phyloP scores from a whole-genome alignment of 73 alveolate genomes.

The Paramecium sexaurelia region DNA sequence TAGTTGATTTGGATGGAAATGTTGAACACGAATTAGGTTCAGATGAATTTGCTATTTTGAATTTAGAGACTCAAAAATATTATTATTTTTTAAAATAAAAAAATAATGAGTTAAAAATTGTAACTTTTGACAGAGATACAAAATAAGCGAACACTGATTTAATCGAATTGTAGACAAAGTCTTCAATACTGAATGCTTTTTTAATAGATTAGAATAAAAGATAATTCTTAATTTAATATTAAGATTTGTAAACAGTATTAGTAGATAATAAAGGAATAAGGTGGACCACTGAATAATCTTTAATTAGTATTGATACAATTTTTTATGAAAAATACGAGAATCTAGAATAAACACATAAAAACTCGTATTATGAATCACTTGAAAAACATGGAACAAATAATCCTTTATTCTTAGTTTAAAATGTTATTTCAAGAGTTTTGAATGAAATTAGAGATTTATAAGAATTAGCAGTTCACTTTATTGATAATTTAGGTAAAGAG shows the following conservation, averaged over 20 bases:
- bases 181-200: not conserved
- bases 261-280: not conserved
- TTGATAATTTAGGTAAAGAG: not conserved
- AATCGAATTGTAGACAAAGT: not conserved
- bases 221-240: not conserved
- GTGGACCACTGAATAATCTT: conserved; percentile 44
- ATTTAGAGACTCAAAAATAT: conserved; percentile 13
- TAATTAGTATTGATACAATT: not conserved
- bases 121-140: conserved; percentile 1
- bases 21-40: not conserved
- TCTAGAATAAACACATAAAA: conserved; percentile 31
- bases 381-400: not conserved
- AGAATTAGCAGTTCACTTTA: not conserved
- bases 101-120: not conserved
- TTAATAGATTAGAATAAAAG: not conserved
- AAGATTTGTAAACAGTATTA: not conserved
- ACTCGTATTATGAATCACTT: conserved; percentile 39
- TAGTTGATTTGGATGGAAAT: not conserved
- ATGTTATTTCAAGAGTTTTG: not conserved
- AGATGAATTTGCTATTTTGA: not conserved
- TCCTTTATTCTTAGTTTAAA: not conserved
- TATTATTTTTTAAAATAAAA: not conserved
- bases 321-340: conserved; percentile 12
- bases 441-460: conserved; percentile 6
- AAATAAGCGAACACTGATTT: not conserved